Evolutionary conservation across 768 basidiomycete genomes (phyloP), one percentile per base, ranked within the genome.

Genomic region (Hemileccinum impolitum): DNA sequence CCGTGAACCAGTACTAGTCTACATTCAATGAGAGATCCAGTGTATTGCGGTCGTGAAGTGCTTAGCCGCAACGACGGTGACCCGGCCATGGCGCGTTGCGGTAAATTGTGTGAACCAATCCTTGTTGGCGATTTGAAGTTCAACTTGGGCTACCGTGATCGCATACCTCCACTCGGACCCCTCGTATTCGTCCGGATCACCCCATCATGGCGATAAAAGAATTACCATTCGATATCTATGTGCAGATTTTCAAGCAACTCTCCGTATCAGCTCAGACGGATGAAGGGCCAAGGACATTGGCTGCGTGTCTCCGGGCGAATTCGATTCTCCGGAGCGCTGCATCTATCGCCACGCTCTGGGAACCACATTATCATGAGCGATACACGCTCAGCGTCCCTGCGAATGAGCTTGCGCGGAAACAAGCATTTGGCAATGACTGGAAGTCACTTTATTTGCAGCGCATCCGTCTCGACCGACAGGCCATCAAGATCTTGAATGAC

Each of bases 291-390:
- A 60, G 53, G 47, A 70, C 74, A 2, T 61, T 83, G 25, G 56
- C 64, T 14, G 69, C 64, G 36, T 82, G 73, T 59, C 65, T 74
- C 25, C 61, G 49, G 46, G 59, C 66, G 1, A 77, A 63, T 53
- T 61, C 66, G 0, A 50, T 70, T 17, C 62, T 81, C n/a, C 68
- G 69, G 23, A 71, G 72, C 47, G 81, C 75, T 6, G 76, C 77
- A 3, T 68, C 64, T 13, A 19, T 71, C 2, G 47, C 73, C 0
- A 46, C 57, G 5, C 45, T 84, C 30, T 85, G 83, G 83, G 67
- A 77, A 54, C 58, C 71, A 0, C 79, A 80, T 46, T 85, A 83
- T 59, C 67, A 53, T 23, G 62, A 45, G 26, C 75, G 80, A 11
- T 85, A 81, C 60, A 66, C 63, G 4, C 67, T 78, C 54, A 68